Evolutionary conservation across 495 filamentous ascomycete genomes (phyloP), one percentile per base, ranked within the genome.

Genomic region (Trichoderma erinaceum): DNA sequence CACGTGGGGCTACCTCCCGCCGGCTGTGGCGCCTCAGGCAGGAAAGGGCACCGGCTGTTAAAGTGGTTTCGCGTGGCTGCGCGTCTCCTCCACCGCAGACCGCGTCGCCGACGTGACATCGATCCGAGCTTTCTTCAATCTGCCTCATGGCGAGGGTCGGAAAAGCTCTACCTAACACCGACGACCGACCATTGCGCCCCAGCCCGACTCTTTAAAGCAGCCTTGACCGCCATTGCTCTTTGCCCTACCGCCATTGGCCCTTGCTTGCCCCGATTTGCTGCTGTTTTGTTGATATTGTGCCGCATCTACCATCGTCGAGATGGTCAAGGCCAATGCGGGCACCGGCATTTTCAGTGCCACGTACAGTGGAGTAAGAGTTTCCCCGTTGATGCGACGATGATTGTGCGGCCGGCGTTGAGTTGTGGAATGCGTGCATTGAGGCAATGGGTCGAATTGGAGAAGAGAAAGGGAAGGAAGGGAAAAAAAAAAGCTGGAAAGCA

Each of bases 291-390:
- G 25, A 27, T 61, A 13, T 61, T 61, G 25, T 32, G 56, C 23
- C 56, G 56, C 11, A 18, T 18, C 13, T 12, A 13, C 56, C 56
- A 61, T 48, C 65, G 65, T 29, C 65, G 44, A 46, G 41, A 83
- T 83, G 81, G 77, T 73, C 27, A 81, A 81, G 68, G 74, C 73
- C 68, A 70, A 68, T 43, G 69, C 71, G 23, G 67, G 66, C 43
- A 71, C 71, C 23, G 80, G 81, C 70, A 87, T 97, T 66, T 97
- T 92, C 78, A 92, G 90, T 77, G 93, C 92, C 63, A 97, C 93
- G 0, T 97, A 97, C 77, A 97, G 93, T 78, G 92, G 89, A 87
- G 93, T 97, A 83, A 79, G 89, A 82, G 68, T 13, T 70, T 65
- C 43, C 18, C 7, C 4, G 44, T 69, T 32, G 35, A 65, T 63